Base-by-base conservation (phyloP, 768 basidiomycete species). In the Naganishia antarctica region DNA sequence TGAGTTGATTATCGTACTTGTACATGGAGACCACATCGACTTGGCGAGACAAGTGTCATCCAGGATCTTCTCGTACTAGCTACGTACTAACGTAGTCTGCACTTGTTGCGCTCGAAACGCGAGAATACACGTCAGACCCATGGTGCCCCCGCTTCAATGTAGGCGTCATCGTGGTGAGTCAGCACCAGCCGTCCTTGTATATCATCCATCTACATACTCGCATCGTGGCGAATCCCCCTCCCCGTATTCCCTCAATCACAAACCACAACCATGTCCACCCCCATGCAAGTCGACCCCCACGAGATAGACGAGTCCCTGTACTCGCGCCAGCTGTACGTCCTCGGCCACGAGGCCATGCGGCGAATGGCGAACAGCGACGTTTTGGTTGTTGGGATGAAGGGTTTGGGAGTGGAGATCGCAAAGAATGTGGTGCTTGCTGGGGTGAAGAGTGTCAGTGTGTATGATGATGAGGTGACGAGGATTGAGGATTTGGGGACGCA, bases 301-400 rank as follows among this genome's bases (percentile, higher is more conserved):
- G 46, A 59, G 64, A 91, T 93, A 79, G 91, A 93, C 79, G 91
- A 93, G 80, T 89, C 90, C 53, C 81, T 94, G 50, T 93, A 94
- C 80, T 92, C 90, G 69, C 87, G 91, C 71, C 91, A 93, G 81
- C 80, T 94, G 88, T 97, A 98, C 77, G 93, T 98, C 11, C 85
- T 98, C 28, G 93, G 93, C 31, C 91, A 97, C 77, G 93, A 97
- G 84, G 94, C 94, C 47, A 98, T 98, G 96, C 96, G 96, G 83
- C 87, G 87, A 74, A 98, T 99, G 96, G 94, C 96, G 7, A 82
- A 84, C 16, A 97, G 93, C 40, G 96, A 96, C 74, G 88, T 98
- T 44, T 84, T 99, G 67, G 85, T 99, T 68, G 86, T 96, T 48
- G 96, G 96, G 11, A 79, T 91, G 74, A 87, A 88, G 64, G 96